Percentiles rank a stretch among this genome's conserved stretches.
Evolutionary conservation across 148 eudicot genomes (phyloP).

Genomic region (Amaranthus cruentus): DNA sequence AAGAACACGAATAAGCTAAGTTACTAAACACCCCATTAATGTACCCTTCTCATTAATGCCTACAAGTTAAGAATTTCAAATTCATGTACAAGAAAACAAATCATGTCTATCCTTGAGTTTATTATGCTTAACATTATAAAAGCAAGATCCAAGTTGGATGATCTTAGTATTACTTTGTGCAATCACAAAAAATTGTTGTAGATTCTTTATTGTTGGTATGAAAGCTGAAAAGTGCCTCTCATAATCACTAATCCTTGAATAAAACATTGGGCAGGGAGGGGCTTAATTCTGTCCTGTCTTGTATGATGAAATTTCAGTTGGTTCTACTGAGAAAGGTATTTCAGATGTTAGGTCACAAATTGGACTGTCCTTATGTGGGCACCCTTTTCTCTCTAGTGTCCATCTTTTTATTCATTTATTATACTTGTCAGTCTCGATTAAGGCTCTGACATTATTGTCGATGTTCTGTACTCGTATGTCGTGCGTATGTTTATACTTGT

Average conservation of each 20-base stretch:
- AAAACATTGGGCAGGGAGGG: constrained; percentile 11
- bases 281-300: constrained; percentile 4
- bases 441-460: too few species aligned
- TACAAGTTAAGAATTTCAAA: constrained; percentile 22
- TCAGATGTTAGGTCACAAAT: constrained; percentile 16
- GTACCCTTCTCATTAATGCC: neutral
- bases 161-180: constrained; percentile 23
- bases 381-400: neutral
- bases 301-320: constrained; percentile 8
- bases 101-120: neutral
- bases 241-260: constrained; percentile 2
- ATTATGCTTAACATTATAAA: constrained; percentile 26
- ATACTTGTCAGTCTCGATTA: neutral
- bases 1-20: too few species aligned
- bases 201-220: constrained; percentile 7
- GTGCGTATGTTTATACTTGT: too few species aligned
- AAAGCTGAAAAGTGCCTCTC: neutral
- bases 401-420: neutral
- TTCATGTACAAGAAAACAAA: constrained; percentile 33
- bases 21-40: neutral
- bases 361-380: neutral
- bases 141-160: constrained; percentile 26
- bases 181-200: constrained; percentile 22
- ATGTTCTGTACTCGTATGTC: too few species aligned
- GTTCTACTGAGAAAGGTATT: neutral